Percentiles rank a stretch among this genome's conserved stretches.
Evolutionary conservation across 345 rosid species (phyloP).

Genomic region (Lepidium africanum): DNA sequence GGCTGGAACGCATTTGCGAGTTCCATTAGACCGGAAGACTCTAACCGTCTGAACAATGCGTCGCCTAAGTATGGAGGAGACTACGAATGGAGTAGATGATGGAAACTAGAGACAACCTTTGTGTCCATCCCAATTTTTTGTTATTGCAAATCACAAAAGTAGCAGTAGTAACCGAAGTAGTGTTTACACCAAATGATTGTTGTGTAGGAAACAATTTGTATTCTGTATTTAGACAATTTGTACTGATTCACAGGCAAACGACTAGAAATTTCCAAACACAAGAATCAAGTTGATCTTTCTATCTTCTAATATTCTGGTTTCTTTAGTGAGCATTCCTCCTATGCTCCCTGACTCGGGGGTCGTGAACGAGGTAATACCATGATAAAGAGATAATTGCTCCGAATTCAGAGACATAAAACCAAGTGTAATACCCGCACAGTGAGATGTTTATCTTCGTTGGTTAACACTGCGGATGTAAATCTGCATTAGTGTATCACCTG

Average conservation of each 20-base stretch:
- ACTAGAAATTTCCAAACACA: not conserved
- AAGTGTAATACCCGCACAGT: not conserved
- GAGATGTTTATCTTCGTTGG: slow-evolving; percentile 1
- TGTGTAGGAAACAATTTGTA: not conserved
- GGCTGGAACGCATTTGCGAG: slow-evolving; percentile 79
- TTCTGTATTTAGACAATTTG: not conserved
- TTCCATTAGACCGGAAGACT: slow-evolving; percentile 48
- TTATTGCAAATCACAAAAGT: not conserved
- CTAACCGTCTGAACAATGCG: slow-evolving; percentile 34
- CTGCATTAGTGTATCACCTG: not conserved
- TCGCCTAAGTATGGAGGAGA: slow-evolving; percentile 64
- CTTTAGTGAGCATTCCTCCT: no score
- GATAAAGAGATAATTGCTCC: not conserved
- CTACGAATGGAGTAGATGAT: slow-evolving; percentile 71
- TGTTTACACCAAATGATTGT: slow-evolving; percentile 13
- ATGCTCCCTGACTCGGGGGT: not conserved
- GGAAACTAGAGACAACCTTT: not conserved
- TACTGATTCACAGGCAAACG: not conserved
- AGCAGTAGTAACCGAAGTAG: not conserved
- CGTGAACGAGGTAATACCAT: not conserved
- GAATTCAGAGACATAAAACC: slow-evolving; percentile 8
- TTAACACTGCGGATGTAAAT: not conserved
- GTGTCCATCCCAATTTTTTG: not conserved
- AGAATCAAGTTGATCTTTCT: not conserved
- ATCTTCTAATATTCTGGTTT: not conserved